Evolutionary conservation across 805 yeast genomes (phyloP).

Genomic region (Candida pini): DNA sequence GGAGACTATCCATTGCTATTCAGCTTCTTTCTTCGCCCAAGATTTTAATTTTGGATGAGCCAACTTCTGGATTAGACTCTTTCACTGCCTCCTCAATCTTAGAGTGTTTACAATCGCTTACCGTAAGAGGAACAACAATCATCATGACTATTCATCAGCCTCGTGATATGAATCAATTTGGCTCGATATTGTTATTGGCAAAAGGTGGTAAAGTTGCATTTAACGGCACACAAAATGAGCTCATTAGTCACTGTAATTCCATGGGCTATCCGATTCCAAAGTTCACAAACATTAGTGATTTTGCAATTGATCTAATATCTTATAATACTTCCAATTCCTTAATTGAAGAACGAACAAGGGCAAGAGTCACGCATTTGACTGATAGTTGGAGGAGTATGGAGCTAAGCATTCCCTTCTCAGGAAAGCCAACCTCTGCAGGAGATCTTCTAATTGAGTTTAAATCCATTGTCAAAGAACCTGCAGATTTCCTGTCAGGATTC

Average conservation of each 20-base stretch:
- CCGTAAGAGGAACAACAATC: constrained; percentile 59
- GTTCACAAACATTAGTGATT: constrained; percentile 68
- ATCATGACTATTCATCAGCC: constrained; percentile 84
- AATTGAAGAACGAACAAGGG: constrained; percentile 35
- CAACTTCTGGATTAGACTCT: constrained; percentile 84
- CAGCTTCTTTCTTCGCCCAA: constrained; percentile 71
- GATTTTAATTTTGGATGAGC: constrained; percentile 74
- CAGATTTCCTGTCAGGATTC: constrained; percentile 29
- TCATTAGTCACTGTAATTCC: constrained; percentile 42
- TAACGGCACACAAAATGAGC: constrained; percentile 47
- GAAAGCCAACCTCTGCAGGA: neutral
- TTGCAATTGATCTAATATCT: constrained; percentile 64
- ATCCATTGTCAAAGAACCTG: constrained; percentile 27
- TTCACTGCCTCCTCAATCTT: constrained; percentile 69
- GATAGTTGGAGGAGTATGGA: constrained; percentile 29
- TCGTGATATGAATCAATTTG: constrained; percentile 59
- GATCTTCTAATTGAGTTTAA: constrained; percentile 15
- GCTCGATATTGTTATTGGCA: constrained; percentile 64
- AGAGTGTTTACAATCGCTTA: constrained; percentile 49
- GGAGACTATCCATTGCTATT: constrained; percentile 77
- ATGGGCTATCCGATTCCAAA: constrained; percentile 55
- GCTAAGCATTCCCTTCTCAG: neutral
- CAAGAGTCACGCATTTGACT: constrained; percentile 35
- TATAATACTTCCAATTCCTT: constrained; percentile 40
- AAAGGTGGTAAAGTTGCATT: constrained; percentile 69